Evolutionary conservation across 2,329 filamentous ascomycete species (phyloP), one percentile per base, ranked within the genome.

Genomic region (Calonectria montana): DNA sequence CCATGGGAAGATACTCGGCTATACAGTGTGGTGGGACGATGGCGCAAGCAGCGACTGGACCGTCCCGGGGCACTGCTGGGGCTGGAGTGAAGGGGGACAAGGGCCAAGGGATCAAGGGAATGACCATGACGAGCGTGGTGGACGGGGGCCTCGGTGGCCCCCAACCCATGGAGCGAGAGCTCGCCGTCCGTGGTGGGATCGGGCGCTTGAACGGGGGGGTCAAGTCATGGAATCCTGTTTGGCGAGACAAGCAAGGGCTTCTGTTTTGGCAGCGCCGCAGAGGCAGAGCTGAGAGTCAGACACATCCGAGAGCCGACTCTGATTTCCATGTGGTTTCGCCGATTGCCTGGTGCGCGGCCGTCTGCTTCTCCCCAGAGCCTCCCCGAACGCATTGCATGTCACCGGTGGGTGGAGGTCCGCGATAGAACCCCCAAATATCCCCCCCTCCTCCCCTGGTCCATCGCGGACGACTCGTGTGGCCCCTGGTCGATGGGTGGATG

Each of bases 1-100:
- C 75, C 71, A 78, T 79, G 74, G 75, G 74, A 74, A 69, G 70
- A 57, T 77, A 76, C 74, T 79, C 77, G 76, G 77, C 76, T 78
- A 75, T 77, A 78, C 78, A 79, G 73, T 74, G 76, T 78, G 77
- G 53, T 79, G 78, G 78, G 78, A 79, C 77, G 76, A 79, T 79
- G 77, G 77, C 77, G 77, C 77, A 78, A 79, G 77, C 74, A 71
- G 66, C 71, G 70, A 77, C 72, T 74, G 73, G 75, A 76, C 76
- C 65, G 71, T 75, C 70, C 70, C 76, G 76, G 77, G 76, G 75
- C 72, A 62, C 57, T 62, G 66, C 72, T 64, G 68, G 74, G 76
- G 74, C 77, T 64, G 61, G 72, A 74, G 43, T 45, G 63, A 69
- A 67, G 66, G 65, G 75, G 55, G 75, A 71, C 72, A 76, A 75